Evolutionary conservation across 2,329 filamentous ascomycete genomes (phyloP), one percentile per base, ranked within the genome.

Genomic region (Bipolaris gigantea): DNA sequence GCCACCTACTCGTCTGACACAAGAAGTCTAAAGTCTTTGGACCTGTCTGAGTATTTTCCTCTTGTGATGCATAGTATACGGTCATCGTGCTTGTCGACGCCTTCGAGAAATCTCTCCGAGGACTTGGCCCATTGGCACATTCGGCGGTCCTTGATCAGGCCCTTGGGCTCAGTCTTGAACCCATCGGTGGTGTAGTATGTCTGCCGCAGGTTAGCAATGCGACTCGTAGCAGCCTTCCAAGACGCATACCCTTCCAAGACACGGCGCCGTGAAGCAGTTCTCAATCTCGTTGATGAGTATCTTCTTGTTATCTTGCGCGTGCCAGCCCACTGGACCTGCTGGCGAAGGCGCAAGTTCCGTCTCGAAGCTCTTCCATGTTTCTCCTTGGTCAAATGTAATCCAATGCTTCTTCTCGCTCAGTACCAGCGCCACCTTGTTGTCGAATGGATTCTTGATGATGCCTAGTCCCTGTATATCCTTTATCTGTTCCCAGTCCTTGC

Each of bases 71-170:
- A 99, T 48, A 97, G 76, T 47, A 93, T 82, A 49, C 92, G 85
- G 61, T 88, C 80, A 47, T 84, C 79, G 67, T 94, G 86, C 47
- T 86, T 77, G 32, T 71, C 65, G 49, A 87, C 76, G 56, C 88
- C 88, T 10, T 86, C 87, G 32, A 84, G 84, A 72, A 99, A 97
- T 38, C 86, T 75, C 5, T 84, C 81, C 11, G 89, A 86, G 13
- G 85, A 85, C 69, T 90, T 90, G 47, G 94, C 93, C 91, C 93
- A 99, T 73, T 88, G 85, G 73, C 94, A 99, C 57, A 89, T 87
- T 44, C 85, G 80, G 2, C 89, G 89, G 62, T 86, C 83, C 38
- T 83, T 79, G 48, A 88, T 83, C 55, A 97, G 80, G 5, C 81
- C 75, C 61, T 89, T 82, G 47, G 85, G 83, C 39, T 82, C 75